Percentiles rank a stretch among this genome's conserved stretches.
Evolutionary conservation across 2,329 filamentous ascomycete species (phyloP).

Genomic region (Alternaria sp.): DNA sequence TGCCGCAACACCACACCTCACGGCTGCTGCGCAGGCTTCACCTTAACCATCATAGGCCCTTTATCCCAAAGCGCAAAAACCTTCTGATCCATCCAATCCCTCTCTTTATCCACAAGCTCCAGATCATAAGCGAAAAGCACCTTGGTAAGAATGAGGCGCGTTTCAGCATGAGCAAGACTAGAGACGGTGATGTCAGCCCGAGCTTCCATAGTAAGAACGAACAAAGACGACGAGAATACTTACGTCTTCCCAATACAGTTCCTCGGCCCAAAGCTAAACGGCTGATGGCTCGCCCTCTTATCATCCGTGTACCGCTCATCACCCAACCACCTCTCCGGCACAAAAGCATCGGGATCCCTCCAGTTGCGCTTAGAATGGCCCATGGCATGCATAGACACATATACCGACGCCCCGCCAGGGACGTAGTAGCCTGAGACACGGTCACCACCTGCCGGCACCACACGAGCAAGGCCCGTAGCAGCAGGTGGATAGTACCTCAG

Average conservation of each 20-base stretch:
- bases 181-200: not conserved
- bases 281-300: slow-evolving; percentile 35
- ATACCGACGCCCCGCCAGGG: slow-evolving; percentile 33
- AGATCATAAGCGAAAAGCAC: slow-evolving; percentile 35
- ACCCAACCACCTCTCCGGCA: slow-evolving; percentile 49
- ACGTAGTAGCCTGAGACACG: slow-evolving; percentile 35
- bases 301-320: slow-evolving; percentile 42
- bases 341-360: slow-evolving; percentile 30
- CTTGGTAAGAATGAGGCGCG: slow-evolving; percentile 36
- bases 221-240: too few relatives aligned
- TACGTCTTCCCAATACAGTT: slow-evolving; percentile 44
- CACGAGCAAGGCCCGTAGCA: slow-evolving; percentile 37
- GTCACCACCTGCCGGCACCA: slow-evolving; percentile 32
- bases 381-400: slow-evolving; percentile 40
- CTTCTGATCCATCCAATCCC: slow-evolving; percentile 50
- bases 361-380: slow-evolving; percentile 40
- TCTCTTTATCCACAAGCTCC: slow-evolving; percentile 22
- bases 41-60: slow-evolving; percentile 29
- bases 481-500: slow-evolving; percentile 38
- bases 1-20: not conserved
- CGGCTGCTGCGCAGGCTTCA: slow-evolving; percentile 25
- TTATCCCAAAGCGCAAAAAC: slow-evolving; percentile 46
- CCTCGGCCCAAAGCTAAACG: slow-evolving; percentile 37
- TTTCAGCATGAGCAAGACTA: slow-evolving; percentile 34
- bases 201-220: too few relatives aligned